phyloP scores from a whole-genome alignment of 331 rosid species.

The Quercus tomentella region DNA sequence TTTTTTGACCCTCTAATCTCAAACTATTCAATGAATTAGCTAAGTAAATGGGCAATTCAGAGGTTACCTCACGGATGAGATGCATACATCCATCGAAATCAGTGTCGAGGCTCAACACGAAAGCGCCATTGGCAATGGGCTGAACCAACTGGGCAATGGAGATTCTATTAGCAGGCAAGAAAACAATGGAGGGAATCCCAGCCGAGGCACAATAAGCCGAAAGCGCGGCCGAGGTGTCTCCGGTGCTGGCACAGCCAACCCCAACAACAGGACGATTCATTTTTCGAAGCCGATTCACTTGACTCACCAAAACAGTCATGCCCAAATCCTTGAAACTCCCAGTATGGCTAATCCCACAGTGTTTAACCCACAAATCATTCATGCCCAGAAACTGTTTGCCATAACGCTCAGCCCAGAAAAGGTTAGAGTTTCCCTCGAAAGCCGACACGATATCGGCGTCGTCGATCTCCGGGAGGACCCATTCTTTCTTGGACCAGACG shows the following conservation, averaged over 20 bases:
- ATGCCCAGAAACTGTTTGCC: conserved; percentile 62
- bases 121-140: conserved; percentile 76
- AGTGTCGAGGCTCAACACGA: conserved; percentile 65
- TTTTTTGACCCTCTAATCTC: conserved; percentile 77
- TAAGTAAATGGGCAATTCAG: conserved; percentile 63
- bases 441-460: conserved; percentile 58
- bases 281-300: conserved; percentile 59
- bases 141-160: conserved; percentile 72
- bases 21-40: conserved; percentile 68
- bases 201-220: conserved; percentile 75
- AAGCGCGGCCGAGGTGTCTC: conserved; percentile 68
- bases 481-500: conserved; percentile 79
- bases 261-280: conserved; percentile 63
- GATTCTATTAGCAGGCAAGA: conserved; percentile 53
- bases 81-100: conserved; percentile 86
- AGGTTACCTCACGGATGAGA: conserved; percentile 63
- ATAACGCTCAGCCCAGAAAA: conserved; percentile 80
- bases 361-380: conserved; percentile 81
- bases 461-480: conserved; percentile 76
- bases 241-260: conserved; percentile 78
- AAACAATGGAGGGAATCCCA: conserved; percentile 66
- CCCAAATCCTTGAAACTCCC: conserved; percentile 80
- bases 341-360: conserved; percentile 76
- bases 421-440: conserved; percentile 74
- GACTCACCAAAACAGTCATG: conserved; percentile 78